Percentiles rank a stretch among this genome's conserved stretches.
These are phyloP conservation scores for Kodamaea fungicola DNA, from an alignment of 1,139 yeast genomes.

Conservation along the genomic window DNA sequence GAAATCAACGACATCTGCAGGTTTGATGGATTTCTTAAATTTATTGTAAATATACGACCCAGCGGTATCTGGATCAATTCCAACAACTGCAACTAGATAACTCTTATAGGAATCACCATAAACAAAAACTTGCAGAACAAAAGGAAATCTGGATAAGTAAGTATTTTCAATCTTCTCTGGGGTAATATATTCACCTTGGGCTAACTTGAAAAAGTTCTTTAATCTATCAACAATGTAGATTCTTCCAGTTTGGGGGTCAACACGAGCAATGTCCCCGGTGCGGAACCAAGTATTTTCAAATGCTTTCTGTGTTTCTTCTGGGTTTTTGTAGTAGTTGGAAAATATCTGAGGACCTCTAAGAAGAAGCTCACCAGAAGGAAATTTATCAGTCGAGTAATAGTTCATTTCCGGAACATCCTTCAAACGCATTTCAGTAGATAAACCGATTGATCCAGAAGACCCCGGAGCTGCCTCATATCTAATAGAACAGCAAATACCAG, in stretches of 20 bases:
- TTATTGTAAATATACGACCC: constrained; percentile 10
- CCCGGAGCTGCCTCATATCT: constrained; percentile 37
- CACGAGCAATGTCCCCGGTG: constrained; percentile 70
- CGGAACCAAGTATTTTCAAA: constrained; percentile 52
- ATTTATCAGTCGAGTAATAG: constrained; percentile 26
- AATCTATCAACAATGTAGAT: constrained; percentile 68
- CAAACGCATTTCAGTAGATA: constrained; percentile 34
- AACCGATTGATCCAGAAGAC: constrained; percentile 35
- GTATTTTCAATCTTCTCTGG: constrained; percentile 74
- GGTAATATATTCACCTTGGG: constrained; percentile 81
- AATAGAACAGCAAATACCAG: constrained; percentile 33
- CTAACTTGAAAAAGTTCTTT: constrained; percentile 74
- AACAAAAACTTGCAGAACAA: constrained; percentile 55
- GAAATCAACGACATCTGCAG: constrained; percentile 26
- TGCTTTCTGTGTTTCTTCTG: constrained; percentile 34
- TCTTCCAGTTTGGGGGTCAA: constrained; percentile 42
- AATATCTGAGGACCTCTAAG: constrained; percentile 41
- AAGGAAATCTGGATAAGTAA: constrained; percentile 53
- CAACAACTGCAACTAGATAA: constrained; percentile 38
- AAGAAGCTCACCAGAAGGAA: constrained; percentile 40
- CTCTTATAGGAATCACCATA: constrained; percentile 18
- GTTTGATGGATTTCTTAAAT: constrained; percentile 7
- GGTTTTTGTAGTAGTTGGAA: constrained; percentile 34
- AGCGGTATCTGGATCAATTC: constrained; percentile 36
- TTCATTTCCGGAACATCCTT: constrained; percentile 40